phyloP scores from a whole-genome alignment of 129 eudicot genomes.

The Cynara cardunculus region DNA sequence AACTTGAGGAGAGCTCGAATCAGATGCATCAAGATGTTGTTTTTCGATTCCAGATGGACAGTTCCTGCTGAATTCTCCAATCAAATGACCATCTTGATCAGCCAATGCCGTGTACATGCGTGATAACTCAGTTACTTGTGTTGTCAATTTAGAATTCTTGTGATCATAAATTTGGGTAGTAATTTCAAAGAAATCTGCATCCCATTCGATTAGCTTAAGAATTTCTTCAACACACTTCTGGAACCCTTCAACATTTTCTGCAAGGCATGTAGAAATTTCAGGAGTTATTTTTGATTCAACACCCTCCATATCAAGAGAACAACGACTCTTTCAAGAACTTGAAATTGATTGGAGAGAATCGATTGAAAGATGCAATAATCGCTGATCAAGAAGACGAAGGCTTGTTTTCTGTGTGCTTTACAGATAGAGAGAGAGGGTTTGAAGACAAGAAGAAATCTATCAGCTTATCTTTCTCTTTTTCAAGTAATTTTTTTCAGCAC shows the following conservation, averaged over 20 bases:
- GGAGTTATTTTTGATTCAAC: constrained; percentile 28
- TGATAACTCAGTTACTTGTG: too few relatives aligned
- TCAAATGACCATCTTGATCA: constrained; percentile 43
- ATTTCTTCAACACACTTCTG: constrained; percentile 44
- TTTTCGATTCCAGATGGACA: constrained; percentile 20
- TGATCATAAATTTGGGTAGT: constrained; percentile 20
- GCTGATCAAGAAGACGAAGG: too few relatives aligned
- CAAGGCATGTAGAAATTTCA: constrained; percentile 37
- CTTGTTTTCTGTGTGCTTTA: too few relatives aligned
- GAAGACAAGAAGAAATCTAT: too few relatives aligned
- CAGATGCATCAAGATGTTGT: constrained; percentile 28
- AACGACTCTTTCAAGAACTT: background rate
- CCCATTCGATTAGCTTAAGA: constrained; percentile 38
- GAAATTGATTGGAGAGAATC: background rate
- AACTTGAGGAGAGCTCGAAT: constrained; percentile 33
- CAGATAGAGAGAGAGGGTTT: too few relatives aligned
- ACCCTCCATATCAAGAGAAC: constrained; percentile 15
- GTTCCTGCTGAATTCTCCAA: constrained; percentile 26
- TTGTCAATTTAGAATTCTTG: constrained; percentile 36
- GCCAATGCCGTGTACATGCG: too few relatives aligned
- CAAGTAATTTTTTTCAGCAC: too few relatives aligned
- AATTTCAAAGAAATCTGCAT: constrained; percentile 21
- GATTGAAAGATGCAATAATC: background rate
- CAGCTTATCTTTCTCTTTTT: too few relatives aligned
- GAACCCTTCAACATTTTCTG: constrained; percentile 58